Evolutionary conservation across 2,329 filamentous ascomycete species (phyloP).

Genomic region (Colletotrichum incanum): DNA sequence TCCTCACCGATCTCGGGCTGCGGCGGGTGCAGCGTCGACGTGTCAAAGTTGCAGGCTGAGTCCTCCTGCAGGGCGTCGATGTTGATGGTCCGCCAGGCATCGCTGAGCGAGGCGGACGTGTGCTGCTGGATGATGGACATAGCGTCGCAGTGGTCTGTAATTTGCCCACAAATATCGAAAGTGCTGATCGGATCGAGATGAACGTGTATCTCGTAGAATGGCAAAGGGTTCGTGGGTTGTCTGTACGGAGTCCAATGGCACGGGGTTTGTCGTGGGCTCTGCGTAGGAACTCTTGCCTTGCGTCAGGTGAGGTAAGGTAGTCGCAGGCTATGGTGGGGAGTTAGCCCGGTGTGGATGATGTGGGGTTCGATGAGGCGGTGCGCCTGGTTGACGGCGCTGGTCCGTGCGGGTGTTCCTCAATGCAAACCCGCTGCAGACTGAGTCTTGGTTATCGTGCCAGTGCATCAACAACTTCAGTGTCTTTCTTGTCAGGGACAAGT

Average conservation of each 20-base stretch:
- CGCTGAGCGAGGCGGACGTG: conserved; percentile 71
- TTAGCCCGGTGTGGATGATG: conserved; percentile 36
- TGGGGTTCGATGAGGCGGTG: conserved; percentile 42
- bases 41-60: conserved; percentile 92
- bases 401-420: conserved; percentile 22
- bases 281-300: conserved; percentile 11
- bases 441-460: neutral
- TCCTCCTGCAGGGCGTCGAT: conserved; percentile 93
- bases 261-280: conserved; percentile 25
- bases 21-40: conserved; percentile 84
- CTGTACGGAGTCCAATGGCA: conserved; percentile 4
- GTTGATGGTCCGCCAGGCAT: conserved; percentile 90
- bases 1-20: conserved; percentile 81
- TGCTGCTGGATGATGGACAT: conserved; percentile 81
- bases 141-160: conserved; percentile 8
- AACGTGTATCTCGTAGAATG: neutral
- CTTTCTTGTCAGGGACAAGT: neutral
- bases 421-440: conserved; percentile 24
- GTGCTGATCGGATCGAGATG: neutral
- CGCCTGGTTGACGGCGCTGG: conserved; percentile 22
- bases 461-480: conserved; percentile 4
- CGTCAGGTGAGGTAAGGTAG: conserved; percentile 39
- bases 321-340: conserved; percentile 40
- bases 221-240: neutral
- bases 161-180: neutral